Evolutionary conservation across 352 stramenopile genomes (phyloP).

Genomic region (Globisporangium sylvaticum): DNA sequence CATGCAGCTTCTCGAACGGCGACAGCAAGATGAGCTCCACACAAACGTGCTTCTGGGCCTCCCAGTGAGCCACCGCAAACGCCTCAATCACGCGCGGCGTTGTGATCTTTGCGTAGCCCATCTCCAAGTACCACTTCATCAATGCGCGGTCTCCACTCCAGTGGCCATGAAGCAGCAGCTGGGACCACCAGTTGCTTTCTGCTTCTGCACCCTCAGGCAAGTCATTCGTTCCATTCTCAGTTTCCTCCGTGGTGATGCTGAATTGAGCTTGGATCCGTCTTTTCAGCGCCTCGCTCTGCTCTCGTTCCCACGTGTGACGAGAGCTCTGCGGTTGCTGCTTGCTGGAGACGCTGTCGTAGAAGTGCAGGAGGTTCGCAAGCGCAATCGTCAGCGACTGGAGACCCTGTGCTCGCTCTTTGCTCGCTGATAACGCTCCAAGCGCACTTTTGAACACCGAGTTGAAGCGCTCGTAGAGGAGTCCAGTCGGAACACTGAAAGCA

Average conservation of each 20-base stretch:
- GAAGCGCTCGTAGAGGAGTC: slow-evolving; percentile 27
- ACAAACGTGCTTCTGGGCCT: slow-evolving; percentile 28
- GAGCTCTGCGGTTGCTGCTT: slow-evolving; percentile 3
- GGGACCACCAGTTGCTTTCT: slow-evolving; percentile 26
- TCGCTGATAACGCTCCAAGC: neutral
- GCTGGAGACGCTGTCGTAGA: slow-evolving; percentile 11
- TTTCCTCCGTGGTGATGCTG: slow-evolving; percentile 6
- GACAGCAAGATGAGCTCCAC: slow-evolving; percentile 54
- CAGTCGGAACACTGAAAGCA: slow-evolving; percentile 26
- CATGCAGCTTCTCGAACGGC: slow-evolving; percentile 47
- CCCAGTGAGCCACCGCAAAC: slow-evolving; percentile 36
- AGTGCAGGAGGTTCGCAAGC: slow-evolving; percentile 38
- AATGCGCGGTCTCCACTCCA: slow-evolving; percentile 36
- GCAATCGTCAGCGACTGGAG: slow-evolving; percentile 26
- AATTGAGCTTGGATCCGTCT: slow-evolving; percentile 39
- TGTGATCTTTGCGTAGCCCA: slow-evolving; percentile 41
- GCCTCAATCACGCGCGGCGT: slow-evolving; percentile 25
- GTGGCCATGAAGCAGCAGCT: slow-evolving; percentile 40
- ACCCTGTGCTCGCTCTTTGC: neutral
- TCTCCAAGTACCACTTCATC: slow-evolving; percentile 48
- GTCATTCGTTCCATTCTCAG: neutral
- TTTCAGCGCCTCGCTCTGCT: slow-evolving; percentile 34
- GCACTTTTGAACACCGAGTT: slow-evolving; percentile 8
- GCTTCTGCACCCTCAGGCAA: neutral
- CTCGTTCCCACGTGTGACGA: slow-evolving; percentile 28